Base-by-base conservation (phyloP, 2,329 filamentous ascomycete genomes). In the Aureobasidium subglaciale region DNA sequence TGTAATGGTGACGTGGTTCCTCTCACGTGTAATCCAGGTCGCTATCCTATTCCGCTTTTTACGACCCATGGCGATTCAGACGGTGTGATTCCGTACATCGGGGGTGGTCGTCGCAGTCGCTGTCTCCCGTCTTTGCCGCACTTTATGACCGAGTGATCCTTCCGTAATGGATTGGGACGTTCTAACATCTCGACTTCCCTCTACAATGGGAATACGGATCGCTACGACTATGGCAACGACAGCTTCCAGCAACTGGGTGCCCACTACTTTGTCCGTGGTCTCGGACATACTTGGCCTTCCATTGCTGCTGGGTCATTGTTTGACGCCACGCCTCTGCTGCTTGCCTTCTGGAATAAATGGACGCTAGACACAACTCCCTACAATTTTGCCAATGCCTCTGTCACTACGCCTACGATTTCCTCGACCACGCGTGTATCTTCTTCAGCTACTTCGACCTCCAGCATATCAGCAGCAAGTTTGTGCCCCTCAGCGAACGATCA, bases 11-110 rank as follows among this genome's bases (percentile, higher is more conserved):
- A 40, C 3, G 62, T 58, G 5, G 60, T 66, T 5, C 20, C 57
- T 5, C 58, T 65, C 43, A 42, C 52, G 22, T 70, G 68, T 61
- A 58, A 56, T 37, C 64, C 65, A 24, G 63, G 61, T 38, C 61
- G 65, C 27, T 60, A 30, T 38, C 56, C 22, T 4, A 66, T 71
- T 34, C 75, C 72, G 1, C 65, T 77, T 20, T 61, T 77, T 43
- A 74, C 77, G 48, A 69, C 72, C 11, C 75, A 78, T 59, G 75
- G 75, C 25, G 63, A 64, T 32, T 62, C 62, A 15, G 75, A 78
- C 58, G 60, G 59, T 3, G 70, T 68, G 1, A 76, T 77, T 27
- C 60, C 65, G 0, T 77, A 76, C 56, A 41, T 57, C 1, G 75
- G 73, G 18, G 70, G 70, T 4, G 45, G 55, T 56, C 63, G 63